Conservation (phyloP, 225 moss, liverwort and hornwort genomes). For the Marchantia polymorpha region DNA sequence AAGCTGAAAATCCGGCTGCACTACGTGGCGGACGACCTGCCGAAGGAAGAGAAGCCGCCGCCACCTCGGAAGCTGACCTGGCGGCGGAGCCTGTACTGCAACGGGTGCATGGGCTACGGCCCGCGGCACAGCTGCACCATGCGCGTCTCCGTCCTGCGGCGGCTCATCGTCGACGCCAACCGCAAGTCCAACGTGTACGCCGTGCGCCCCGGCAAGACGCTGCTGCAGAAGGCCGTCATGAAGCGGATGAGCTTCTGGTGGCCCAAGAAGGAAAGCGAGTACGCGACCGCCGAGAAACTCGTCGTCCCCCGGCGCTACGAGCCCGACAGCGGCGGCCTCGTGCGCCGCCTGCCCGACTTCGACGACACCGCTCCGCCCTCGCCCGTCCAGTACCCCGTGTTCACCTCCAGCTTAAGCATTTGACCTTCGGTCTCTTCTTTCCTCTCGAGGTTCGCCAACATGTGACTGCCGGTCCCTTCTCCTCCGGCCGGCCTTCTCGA, state of each 20-base stretch:
- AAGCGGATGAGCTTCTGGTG: constrained; percentile 45
- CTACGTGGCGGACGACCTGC: constrained; percentile 11
- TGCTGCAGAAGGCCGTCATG: constrained; percentile 34
- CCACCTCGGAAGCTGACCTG: constrained; percentile 28
- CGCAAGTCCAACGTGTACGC: constrained; percentile 19
- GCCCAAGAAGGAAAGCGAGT: constrained; percentile 21
- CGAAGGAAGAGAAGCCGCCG: not conserved
- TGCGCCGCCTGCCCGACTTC: constrained; percentile 19
- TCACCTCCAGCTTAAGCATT: not conserved
- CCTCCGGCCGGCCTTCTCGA: no score
- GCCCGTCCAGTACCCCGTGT: not conserved
- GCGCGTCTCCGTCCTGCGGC: constrained; percentile 36
- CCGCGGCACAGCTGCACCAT: constrained; percentile 33
- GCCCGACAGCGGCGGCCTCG: not conserved
- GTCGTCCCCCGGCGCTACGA: constrained; percentile 24
- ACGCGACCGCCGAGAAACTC: constrained; percentile 9
- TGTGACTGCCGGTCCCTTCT: no score
- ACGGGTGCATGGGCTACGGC: constrained; percentile 45
- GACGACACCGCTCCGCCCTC: not conserved
- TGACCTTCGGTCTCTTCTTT: not conserved
- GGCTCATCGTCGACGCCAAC: constrained; percentile 36
- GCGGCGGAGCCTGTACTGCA: constrained; percentile 41
- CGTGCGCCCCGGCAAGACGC: constrained; percentile 28
- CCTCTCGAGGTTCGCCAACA: no score
- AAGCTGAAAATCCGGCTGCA: constrained; percentile 24